Evolutionary conservation across 2,329 filamentous ascomycete species (phyloP), one percentile per base, ranked within the genome.

Genomic region (Clathrospora elynae): DNA sequence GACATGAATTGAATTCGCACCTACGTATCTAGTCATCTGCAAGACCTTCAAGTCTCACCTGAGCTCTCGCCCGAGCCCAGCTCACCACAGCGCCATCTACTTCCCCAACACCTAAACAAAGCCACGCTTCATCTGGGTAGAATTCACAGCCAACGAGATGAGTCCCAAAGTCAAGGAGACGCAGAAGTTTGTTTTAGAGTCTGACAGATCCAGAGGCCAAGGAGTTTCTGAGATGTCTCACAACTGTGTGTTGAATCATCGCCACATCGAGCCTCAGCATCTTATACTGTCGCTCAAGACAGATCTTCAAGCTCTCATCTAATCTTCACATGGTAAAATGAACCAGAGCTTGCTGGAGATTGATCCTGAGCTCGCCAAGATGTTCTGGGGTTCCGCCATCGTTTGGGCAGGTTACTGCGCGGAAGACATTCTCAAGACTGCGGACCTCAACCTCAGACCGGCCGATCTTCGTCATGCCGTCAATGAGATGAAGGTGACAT

Each of bases 61-160:
- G 10, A 29, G 17, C 2, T 39, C 30, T 9, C 30, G 19, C 4
- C 53, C 49, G 1, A 24, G 18, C 12, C 7, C 9, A 0, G 11
- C 35, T 3, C 35, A 45, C 17, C 18, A 25, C 18, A 49, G 41
- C 13, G 43, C 16, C 9, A 53, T 55, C 39, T 36, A 32, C 17
- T 56, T 56, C 30, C 33, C 24, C 4, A 25, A 18, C 6, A 32
- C 44, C 13, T 34, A 48, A 19, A 9, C 8, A 5, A 33, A 39
- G 5, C 52, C 52, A 1, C 25, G 35, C 10, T 49, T 55, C 19
- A 14, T 49, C 12, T 55, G 52, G 49, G 2, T 41, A 36, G 18
- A 20, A 47, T 28, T 43, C 38, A 5, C 32, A 3, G 11, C 9
- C n/a, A 19, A 14, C 19, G 16, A 17, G 17, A 18, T 17, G 6